These are phyloP conservation scores for Ascochyta pisi DNA, from an alignment of 2,329 filamentous ascomycete species.

Conservation along the genomic window DNA sequence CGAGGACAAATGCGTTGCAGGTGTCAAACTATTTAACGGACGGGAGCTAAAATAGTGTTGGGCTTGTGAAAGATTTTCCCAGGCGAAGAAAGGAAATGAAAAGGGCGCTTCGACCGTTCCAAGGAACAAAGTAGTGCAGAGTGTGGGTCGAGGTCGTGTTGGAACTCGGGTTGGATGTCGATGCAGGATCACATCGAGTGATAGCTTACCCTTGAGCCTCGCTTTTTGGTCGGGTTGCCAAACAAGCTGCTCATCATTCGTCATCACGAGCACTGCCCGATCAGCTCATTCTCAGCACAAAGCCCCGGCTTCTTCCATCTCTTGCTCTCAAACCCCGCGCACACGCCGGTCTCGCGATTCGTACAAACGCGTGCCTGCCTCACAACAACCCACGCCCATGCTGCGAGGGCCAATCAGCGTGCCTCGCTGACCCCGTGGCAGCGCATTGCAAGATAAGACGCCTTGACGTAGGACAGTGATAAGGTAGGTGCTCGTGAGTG, in stretches of 20 bases:
- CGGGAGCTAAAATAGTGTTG: conserved; percentile 45
- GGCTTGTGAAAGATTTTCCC: conserved; percentile 35
- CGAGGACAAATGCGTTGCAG: conserved; percentile 23
- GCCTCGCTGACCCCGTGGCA: neutral
- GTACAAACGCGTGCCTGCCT: conserved; percentile 25
- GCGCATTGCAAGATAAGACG: conserved; percentile 15
- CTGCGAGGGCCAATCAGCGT: conserved; percentile 39
- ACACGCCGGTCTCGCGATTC: conserved; percentile 18
- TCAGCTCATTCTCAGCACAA: conserved; percentile 24
- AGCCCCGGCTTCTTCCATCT: conserved; percentile 22
- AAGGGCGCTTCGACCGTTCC: conserved; percentile 27
- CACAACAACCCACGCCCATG: conserved; percentile 22
- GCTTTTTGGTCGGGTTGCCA: conserved; percentile 9
- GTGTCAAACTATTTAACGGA: conserved; percentile 32
- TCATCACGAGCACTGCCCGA: conserved; percentile 25
- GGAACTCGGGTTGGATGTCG: conserved; percentile 3
- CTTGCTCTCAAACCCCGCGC: conserved; percentile 15
- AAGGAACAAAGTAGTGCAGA: conserved; percentile 24
- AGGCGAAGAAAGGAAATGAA: conserved; percentile 34
- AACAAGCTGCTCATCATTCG: conserved; percentile 21
- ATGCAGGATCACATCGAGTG: neutral
- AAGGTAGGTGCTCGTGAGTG: conserved; percentile 14
- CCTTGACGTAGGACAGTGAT: conserved; percentile 13
- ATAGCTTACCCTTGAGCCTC: conserved; percentile 18
- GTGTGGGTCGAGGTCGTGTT: conserved; percentile 25